These are phyloP conservation scores for Globisporangium paddicum DNA, from an alignment of 352 stramenopile species.

Conservation along the genomic window DNA sequence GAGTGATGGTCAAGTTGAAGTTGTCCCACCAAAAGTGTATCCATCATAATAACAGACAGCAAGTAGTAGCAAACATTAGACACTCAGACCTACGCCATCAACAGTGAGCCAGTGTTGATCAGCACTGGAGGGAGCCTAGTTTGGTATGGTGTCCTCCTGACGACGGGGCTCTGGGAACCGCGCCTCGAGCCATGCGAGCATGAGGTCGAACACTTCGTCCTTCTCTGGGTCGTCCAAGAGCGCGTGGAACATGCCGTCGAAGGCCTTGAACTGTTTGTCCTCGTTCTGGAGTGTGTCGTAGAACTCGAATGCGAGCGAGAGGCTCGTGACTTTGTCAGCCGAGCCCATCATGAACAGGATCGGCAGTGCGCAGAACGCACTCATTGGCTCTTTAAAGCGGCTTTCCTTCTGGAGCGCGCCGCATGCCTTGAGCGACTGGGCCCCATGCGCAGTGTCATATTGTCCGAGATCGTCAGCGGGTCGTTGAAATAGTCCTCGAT, in stretches of 20 bases:
- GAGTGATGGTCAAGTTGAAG: not conserved
- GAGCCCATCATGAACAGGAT: conserved; percentile 35
- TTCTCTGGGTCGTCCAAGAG: conserved; percentile 60
- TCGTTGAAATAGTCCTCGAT: conserved; percentile 14
- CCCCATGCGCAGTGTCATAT: conserved; percentile 38
- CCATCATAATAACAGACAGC: too few relatives aligned
- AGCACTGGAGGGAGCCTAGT: too few relatives aligned
- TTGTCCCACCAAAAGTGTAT: not conserved
- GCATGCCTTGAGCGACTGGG: conserved; percentile 32
- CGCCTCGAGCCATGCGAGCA: conserved; percentile 35
- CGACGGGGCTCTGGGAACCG: not conserved
- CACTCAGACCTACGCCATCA: too few relatives aligned
- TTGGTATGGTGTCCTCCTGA: not conserved
- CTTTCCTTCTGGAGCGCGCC: conserved; percentile 19
- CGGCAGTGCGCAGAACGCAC: conserved; percentile 19
- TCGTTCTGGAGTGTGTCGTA: conserved; percentile 20
- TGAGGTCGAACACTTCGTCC: conserved; percentile 30
- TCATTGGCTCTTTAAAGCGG: conserved; percentile 22
- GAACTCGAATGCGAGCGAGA: conserved; percentile 35
- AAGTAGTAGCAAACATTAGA: too few relatives aligned
- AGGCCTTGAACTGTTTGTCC: conserved; percentile 55
- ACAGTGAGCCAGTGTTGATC: too few relatives aligned
- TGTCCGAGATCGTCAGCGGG: conserved; percentile 10
- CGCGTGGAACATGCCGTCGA: conserved; percentile 45
- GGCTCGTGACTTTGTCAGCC: conserved; percentile 42